phyloP scores from a whole-genome alignment of 805 yeast genomes.

The Saccharomycopsis sp. region DNA sequence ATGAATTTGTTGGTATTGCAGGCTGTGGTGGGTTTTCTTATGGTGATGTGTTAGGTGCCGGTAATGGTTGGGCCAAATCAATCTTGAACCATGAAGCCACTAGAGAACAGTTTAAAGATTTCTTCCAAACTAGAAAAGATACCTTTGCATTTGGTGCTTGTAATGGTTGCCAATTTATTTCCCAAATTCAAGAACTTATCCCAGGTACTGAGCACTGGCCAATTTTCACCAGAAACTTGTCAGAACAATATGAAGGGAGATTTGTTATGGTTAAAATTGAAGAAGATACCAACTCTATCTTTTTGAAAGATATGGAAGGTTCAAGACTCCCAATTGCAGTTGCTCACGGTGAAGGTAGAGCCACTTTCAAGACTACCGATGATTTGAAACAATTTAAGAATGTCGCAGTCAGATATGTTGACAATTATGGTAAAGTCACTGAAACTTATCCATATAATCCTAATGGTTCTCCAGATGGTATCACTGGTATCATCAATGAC shows the following conservation, averaged over 20 bases:
- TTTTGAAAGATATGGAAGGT: slow-evolving; percentile 88
- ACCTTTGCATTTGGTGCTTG: slow-evolving; percentile 98
- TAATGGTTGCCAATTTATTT: slow-evolving; percentile 95
- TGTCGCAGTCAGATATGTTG: slow-evolving; percentile 71
- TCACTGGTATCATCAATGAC: slow-evolving; percentile 83
- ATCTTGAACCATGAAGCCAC: slow-evolving; percentile 77
- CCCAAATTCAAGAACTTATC: slow-evolving; percentile 75
- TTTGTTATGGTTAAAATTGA: slow-evolving; percentile 79
- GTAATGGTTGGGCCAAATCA: slow-evolving; percentile 98
- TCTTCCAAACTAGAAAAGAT: slow-evolving; percentile 80
- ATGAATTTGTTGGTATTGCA: slow-evolving; percentile 84
- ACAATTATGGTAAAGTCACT: slow-evolving; percentile 82
- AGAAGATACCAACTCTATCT: slow-evolving; percentile 52
- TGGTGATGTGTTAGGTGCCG: slow-evolving; percentile 98
- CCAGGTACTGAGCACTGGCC: slow-evolving; percentile 98
- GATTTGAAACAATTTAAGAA: slow-evolving; percentile 43
- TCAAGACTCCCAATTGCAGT: slow-evolving; percentile 93
- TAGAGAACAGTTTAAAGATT: slow-evolving; percentile 65
- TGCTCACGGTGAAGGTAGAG: slow-evolving; percentile 98
- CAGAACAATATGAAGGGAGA: slow-evolving; percentile 97
- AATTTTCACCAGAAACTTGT: slow-evolving; percentile 77
- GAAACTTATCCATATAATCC: slow-evolving; percentile 90
- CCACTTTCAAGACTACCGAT: slow-evolving; percentile 49
- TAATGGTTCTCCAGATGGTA: slow-evolving; percentile 90
- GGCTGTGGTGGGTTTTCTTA: slow-evolving; percentile 99